A percentile compares a stretch with the other conserved stretches of the same genome.
phyloP scores from a whole-genome alignment of 805 yeast genomes.

The Pichia manshurica region DNA sequence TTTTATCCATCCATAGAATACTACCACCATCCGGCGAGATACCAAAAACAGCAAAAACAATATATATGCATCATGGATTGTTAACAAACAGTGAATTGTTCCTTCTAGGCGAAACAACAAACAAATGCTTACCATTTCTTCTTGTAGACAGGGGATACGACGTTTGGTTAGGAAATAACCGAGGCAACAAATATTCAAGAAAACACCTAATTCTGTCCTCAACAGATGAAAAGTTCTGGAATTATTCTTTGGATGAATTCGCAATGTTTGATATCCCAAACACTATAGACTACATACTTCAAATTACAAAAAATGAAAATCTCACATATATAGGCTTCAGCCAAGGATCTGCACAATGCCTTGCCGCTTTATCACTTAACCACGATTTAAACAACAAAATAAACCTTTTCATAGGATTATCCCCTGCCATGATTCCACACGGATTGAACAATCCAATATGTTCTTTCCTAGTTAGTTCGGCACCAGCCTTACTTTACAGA shows the following conservation, averaged over 20 bases:
- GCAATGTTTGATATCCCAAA: slow-evolving; percentile 88
- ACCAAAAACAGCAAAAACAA: slow-evolving; percentile 33
- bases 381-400: slow-evolving; percentile 54
- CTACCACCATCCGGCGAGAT: slow-evolving; percentile 22
- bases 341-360: slow-evolving; percentile 92
- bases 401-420: slow-evolving; percentile 66
- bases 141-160: slow-evolving; percentile 80
- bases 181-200: slow-evolving; percentile 87
- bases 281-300: slow-evolving; percentile 65
- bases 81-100: slow-evolving; percentile 75
- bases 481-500: slow-evolving; percentile 65
- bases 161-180: slow-evolving; percentile 89
- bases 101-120: slow-evolving; percentile 39
- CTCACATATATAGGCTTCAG: slow-evolving; percentile 81
- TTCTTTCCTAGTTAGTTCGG: slow-evolving; percentile 57
- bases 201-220: slow-evolving; percentile 52
- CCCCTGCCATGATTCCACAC: slow-evolving; percentile 92
- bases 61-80: slow-evolving; percentile 85
- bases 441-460: slow-evolving; percentile 49
- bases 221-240: slow-evolving; percentile 62
- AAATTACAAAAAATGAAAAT: slow-evolving; percentile 36
- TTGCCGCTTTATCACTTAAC: slow-evolving; percentile 70
- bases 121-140: slow-evolving; percentile 59
- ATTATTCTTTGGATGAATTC: slow-evolving; percentile 86
- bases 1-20: slow-evolving; percentile 72